Base-by-base conservation (phyloP, 192 early-diverging fungal genomes). In the Coemansia sp. region DNA sequence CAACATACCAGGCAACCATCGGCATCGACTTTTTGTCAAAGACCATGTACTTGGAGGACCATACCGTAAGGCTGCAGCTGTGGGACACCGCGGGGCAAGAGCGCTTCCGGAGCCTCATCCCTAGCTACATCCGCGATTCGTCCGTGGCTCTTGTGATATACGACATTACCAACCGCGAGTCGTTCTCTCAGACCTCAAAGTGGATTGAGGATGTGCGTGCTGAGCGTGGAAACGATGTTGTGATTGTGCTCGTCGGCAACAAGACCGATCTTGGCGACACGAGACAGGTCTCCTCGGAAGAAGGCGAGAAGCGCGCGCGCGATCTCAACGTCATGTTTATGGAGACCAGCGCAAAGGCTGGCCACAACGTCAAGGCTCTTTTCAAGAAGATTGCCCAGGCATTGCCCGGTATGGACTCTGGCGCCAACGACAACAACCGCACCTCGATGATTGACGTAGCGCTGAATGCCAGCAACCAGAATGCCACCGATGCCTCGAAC, bases 71-170 rank as follows among this genome's bases (percentile, higher is more conserved):
- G 43, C 86, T 99, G 37, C 96, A 99, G 82, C 86, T 98, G 62
- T 98, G 97, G 97, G 97, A 99, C 75, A 98, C 96, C 18, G 96
- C 96, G 38, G 96, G 97, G 14, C 95, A 98, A 89, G 97, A 99
- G 78, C 90, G 97, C 35, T 99, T 99, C 86, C 85, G 97, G 41
- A 92, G 90, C 67, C 83, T 99, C 58, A 98, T 99, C 76, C 97
- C 97, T 18, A 92, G 90, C 75, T 99, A 98, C 77, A 98, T 99
- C 66, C 89, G 97, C 23, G 97, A 99, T 77, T 98, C 96, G 12
- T 94, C 91, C 9, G 97, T 99, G 12, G 95, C 95, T 20, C 90
- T 99, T 23, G 93, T 99, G 38, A 94, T 97, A 18, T 99, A 94
- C 84, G 95, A 98, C 83, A 95, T 98, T 59, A 97, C 96, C 31